Base-by-base conservation (phyloP, 2,329 filamentous ascomycete species). In the Alternaria arborescens region DNA sequence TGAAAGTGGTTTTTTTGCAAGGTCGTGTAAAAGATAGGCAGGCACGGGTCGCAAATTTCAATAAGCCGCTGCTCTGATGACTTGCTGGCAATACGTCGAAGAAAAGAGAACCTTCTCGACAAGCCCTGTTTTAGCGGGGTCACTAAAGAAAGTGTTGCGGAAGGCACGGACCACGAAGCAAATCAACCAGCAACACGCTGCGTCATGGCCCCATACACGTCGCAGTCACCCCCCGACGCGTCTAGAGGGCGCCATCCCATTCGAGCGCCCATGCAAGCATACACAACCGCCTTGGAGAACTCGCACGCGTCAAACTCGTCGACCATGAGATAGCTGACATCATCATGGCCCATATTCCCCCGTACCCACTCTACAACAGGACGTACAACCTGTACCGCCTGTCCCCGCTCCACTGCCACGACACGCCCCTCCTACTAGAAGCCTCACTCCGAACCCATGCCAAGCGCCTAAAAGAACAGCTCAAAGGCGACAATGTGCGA, bases 381-480 rank as follows among this genome's bases (percentile, higher is more conserved):
- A 85, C 83, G 28, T 86, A 83, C 80, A 82, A 77, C n/a, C 73
- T 84, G 52, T 83, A 85, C 70, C 83, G 84, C 64, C 73, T 86
- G 8, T 85, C 84, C 4, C 84, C 84, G n/a, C 79, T 87, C 40
- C 81, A 85, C 69, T 81, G 85, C 67, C 79, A 76, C 58, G 77
- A 78, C 42, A 28, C 70, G 5, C 70, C 70, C 1, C 72, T 80
- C 5, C 72, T 82, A 43, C 55, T 72, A 55, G 75, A 80, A 14
- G 57, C 68, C 24, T 74, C 77, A 20, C 73, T 85, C 14, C 78
- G 79, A 18, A 74, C 76, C 20, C 84, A 86, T 65, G 82, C 84
- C 36, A 78, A 78, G 53, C 80, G 82, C 4, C 75, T 86, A 7
- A 79, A 78, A 51, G 82, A 85, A 51, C 76, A 82, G 51, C 77